A percentile compares a stretch with the other conserved stretches of the same genome.
Conservation (phyloP, 2,329 filamentous ascomycete genomes). For the Hymenoscyphus repandus region DNA sequence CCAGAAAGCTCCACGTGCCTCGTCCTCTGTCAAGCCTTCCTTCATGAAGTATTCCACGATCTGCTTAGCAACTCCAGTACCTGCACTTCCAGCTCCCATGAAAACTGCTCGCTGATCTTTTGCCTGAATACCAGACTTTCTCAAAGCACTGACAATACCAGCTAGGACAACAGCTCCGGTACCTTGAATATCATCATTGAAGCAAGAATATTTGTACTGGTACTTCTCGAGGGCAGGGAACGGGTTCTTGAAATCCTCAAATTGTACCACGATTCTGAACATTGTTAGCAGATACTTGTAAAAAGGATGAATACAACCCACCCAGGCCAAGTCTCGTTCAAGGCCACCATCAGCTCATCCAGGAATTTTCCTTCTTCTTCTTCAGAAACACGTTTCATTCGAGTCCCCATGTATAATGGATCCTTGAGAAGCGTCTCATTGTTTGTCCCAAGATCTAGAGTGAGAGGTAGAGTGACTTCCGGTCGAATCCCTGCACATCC, state of each 20-base stretch:
- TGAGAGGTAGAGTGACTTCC: slow-evolving; percentile 71
- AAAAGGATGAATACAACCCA: slow-evolving; percentile 79
- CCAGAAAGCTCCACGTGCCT: slow-evolving; percentile 66
- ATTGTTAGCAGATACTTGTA: slow-evolving; percentile 64
- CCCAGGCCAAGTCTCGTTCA: slow-evolving; percentile 64
- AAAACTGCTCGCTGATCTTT: slow-evolving; percentile 66
- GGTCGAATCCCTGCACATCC: slow-evolving; percentile 83
- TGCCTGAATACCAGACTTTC: slow-evolving; percentile 60
- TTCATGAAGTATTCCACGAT: slow-evolving; percentile 70
- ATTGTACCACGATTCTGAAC: slow-evolving; percentile 48
- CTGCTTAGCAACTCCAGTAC: slow-evolving; percentile 80
- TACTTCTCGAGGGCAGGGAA: slow-evolving; percentile 62
- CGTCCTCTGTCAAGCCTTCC: slow-evolving; percentile 60
- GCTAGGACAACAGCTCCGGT: slow-evolving; percentile 84
- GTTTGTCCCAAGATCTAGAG: slow-evolving; percentile 80
- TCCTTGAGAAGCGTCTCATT: slow-evolving; percentile 70
- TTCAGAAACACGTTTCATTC: slow-evolving; percentile 60
- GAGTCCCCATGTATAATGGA: slow-evolving; percentile 72
- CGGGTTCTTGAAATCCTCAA: slow-evolving; percentile 67
- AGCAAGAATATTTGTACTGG: slow-evolving; percentile 69
- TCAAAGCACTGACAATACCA: slow-evolving; percentile 69
- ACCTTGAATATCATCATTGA: slow-evolving; percentile 88
- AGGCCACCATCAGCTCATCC: slow-evolving; percentile 64
- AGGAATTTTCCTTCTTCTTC: slow-evolving; percentile 71
- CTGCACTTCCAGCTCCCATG: slow-evolving; percentile 77